Conservation (phyloP, 768 basidiomycete genomes). For the Russula vinacea region DNA sequence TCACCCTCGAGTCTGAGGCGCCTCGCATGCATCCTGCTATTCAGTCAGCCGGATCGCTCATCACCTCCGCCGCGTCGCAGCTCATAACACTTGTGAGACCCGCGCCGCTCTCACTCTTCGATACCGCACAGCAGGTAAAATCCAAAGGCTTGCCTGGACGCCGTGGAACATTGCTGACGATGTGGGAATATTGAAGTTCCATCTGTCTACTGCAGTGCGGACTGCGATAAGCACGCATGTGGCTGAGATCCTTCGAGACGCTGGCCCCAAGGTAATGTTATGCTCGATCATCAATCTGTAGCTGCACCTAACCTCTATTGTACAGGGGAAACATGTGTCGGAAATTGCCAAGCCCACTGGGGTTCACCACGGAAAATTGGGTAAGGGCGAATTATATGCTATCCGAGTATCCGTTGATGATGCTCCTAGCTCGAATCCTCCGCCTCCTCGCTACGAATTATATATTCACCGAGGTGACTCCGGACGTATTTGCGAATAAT, state of each 20-base stretch:
- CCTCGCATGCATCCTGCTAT: conserved; percentile 8
- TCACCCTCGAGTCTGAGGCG: conserved; percentile 9
- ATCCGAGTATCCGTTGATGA: no score
- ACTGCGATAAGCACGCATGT: conserved; percentile 3
- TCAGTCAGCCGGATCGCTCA: conserved; percentile 9
- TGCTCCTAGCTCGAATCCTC: conserved; percentile 32
- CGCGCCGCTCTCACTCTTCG: conserved; percentile 7
- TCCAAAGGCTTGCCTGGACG: neutral
- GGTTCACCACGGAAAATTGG: conserved; percentile 21
- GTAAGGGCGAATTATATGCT: neutral
- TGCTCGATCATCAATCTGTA: neutral
- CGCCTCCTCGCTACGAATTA: conserved; percentile 35
- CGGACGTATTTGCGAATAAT: conserved; percentile 36
- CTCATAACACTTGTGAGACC: conserved; percentile 15
- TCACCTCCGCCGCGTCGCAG: conserved; percentile 13
- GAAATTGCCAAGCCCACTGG: conserved; percentile 39
- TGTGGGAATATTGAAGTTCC: conserved; percentile 1
- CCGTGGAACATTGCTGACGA: neutral
- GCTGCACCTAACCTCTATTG: neutral
- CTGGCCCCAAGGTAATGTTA: conserved; percentile 19
- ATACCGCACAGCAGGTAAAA: conserved; percentile 10
- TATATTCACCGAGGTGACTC: conserved; percentile 34
- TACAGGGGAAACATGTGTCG: conserved; percentile 35
- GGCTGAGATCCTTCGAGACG: conserved; percentile 27
- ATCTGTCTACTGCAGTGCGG: conserved; percentile 4